Conservation (phyloP, 306 rosid genomes). For the Ammopiptanthus mongolicus region DNA sequence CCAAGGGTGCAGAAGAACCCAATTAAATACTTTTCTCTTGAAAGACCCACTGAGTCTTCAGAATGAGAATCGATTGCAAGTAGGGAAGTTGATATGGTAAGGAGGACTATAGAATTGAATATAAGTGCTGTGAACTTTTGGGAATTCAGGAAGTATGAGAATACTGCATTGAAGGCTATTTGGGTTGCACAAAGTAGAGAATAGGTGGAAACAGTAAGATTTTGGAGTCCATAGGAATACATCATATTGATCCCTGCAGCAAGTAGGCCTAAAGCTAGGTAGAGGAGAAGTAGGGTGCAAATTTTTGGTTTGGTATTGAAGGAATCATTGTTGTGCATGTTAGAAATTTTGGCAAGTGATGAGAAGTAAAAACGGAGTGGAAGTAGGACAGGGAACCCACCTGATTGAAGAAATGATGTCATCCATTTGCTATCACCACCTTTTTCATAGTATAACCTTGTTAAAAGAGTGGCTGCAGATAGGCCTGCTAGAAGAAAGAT, state of each 20-base stretch:
- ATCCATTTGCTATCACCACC: slow-evolving; percentile 76
- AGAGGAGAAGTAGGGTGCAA: slow-evolving; percentile 13
- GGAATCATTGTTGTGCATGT: neutral
- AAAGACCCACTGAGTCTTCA: slow-evolving; percentile 10
- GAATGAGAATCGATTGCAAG: slow-evolving; percentile 47
- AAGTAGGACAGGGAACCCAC: slow-evolving; percentile 54
- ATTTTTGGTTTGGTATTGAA: slow-evolving; percentile 21
- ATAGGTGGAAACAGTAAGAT: slow-evolving; percentile 56
- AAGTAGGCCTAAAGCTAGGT: slow-evolving; percentile 39
- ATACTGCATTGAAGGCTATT: slow-evolving; percentile 61
- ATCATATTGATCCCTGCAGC: slow-evolving; percentile 39
- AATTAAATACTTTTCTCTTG: slow-evolving; percentile 22
- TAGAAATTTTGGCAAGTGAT: neutral
- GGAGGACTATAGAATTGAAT: slow-evolving; percentile 52
- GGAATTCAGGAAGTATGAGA: slow-evolving; percentile 49
- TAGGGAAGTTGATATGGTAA: slow-evolving; percentile 46
- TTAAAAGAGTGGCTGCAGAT: slow-evolving; percentile 52
- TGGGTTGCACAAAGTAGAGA: slow-evolving; percentile 56
- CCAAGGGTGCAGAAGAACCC: slow-evolving; percentile 51
- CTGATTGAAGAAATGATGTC: slow-evolving; percentile 62
- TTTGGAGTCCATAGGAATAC: slow-evolving; percentile 62
- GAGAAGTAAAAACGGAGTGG: slow-evolving; percentile 36
- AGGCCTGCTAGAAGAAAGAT: slow-evolving; percentile 44
- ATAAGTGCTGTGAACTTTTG: slow-evolving; percentile 50
- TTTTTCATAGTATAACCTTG: slow-evolving; percentile 52